Evolutionary conservation across 805 yeast genomes (phyloP).

Genomic region (Candida ovalis): DNA sequence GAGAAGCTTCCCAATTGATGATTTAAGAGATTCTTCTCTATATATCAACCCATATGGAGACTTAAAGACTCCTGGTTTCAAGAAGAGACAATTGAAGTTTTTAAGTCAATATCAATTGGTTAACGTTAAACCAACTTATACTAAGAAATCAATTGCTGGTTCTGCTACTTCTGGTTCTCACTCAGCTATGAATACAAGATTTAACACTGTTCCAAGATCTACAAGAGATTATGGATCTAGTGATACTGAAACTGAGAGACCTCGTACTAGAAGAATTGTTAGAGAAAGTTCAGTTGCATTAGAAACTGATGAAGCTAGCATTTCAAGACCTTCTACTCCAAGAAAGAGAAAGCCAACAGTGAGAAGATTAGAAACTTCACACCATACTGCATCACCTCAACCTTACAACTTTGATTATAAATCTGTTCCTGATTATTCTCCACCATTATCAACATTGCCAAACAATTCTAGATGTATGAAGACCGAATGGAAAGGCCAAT

Average conservation of each 20-base stretch:
- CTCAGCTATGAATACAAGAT: conserved; percentile 19
- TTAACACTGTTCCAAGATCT: conserved; percentile 22
- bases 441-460: conserved; percentile 64
- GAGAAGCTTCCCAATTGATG: conserved; percentile 44
- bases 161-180: conserved; percentile 6
- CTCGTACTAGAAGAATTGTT: conserved; percentile 57
- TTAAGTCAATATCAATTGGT: conserved; percentile 46
- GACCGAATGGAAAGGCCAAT: conserved; percentile 98
- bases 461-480: conserved; percentile 66
- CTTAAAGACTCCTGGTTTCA: conserved; percentile 40
- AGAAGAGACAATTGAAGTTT: conserved; percentile 46
- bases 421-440: conserved; percentile 79
- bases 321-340: conserved; percentile 33
- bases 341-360: conserved; percentile 33
- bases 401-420: conserved; percentile 61
- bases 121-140: conserved; percentile 14
- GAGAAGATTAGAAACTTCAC: conserved; percentile 15
- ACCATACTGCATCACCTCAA: conserved; percentile 31
- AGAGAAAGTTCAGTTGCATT: conserved; percentile 35
- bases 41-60: conserved; percentile 51
- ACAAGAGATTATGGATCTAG: conserved; percentile 23
- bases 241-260: conserved; percentile 43
- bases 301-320: conserved; percentile 29
- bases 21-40: conserved; percentile 39
- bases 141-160: conserved; percentile 5